Percentiles rank a stretch among this genome's conserved stretches.
Evolutionary conservation across 2,329 filamentous ascomycete genomes (phyloP).

Genomic region (Cytospora piceae): DNA sequence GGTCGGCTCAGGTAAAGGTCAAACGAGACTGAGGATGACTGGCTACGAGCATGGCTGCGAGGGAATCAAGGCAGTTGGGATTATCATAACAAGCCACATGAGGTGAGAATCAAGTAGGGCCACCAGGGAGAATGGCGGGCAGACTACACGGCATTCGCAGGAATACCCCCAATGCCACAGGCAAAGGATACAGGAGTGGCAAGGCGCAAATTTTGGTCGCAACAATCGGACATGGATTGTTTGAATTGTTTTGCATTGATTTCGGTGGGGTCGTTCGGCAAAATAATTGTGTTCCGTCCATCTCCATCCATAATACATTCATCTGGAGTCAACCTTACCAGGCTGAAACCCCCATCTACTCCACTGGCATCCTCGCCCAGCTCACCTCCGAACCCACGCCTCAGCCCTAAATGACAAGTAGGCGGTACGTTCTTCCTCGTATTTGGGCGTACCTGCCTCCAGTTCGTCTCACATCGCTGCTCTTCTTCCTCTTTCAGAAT

Average conservation of each 20-base stretch:
- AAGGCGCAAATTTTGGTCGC: conserved; percentile 10
- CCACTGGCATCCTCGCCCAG: not conserved
- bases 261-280: not conserved
- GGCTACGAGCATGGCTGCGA: not conserved
- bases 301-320: not conserved
- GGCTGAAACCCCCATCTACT: no score
- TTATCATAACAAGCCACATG: not conserved
- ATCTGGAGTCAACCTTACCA: not conserved
- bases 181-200: conserved; percentile 1
- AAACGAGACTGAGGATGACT: not conserved
- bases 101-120: not conserved
- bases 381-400: not conserved
- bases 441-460: not conserved
- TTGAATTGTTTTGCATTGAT: not conserved
- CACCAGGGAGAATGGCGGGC: conserved; percentile 1
- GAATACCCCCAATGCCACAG: not conserved
- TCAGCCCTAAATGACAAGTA: not conserved
- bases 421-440: not conserved
- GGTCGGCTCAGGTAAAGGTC: conserved; percentile 54
- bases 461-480: not conserved
- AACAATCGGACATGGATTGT: not conserved
- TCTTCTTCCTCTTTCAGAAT: not conserved
- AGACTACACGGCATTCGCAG: not conserved
- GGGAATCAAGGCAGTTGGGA: not conserved
- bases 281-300: not conserved